Conservation (phyloP, 306 rosid species). For the Ziziphus jujuba region DNA sequence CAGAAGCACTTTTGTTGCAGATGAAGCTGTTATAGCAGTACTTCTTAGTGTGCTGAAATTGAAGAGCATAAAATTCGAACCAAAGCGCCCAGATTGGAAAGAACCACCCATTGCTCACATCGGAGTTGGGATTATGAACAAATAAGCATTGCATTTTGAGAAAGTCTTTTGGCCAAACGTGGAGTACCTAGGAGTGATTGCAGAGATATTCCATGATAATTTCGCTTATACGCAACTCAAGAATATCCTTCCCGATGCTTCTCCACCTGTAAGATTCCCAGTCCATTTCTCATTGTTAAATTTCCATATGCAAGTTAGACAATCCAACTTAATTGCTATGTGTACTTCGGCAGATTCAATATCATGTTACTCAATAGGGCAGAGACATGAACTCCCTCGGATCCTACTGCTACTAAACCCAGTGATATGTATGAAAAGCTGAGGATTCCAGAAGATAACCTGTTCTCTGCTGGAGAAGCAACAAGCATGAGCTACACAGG, state of each 20-base stretch:
- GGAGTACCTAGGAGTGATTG: conserved; percentile 95
- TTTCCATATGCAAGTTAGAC: background rate
- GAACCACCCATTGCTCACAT: conserved; percentile 83
- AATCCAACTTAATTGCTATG: background rate
- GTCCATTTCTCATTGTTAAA: background rate
- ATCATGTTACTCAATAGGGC: conserved; percentile 95
- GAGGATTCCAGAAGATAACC: conserved; percentile 87
- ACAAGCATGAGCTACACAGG: conserved; percentile 77
- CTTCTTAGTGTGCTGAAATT: conserved; percentile 95
- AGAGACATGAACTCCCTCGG: conserved; percentile 74
- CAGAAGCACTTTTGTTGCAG: conserved; percentile 78
- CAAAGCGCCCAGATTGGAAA: conserved; percentile 97
- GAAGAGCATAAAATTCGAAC: conserved; percentile 73
- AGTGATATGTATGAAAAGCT: conserved; percentile 87
- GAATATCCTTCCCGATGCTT: conserved; percentile 91
- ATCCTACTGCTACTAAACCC: conserved; percentile 81
- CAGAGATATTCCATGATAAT: conserved; percentile 82
- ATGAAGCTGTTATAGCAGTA: conserved; percentile 76
- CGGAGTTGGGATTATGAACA: conserved; percentile 90
- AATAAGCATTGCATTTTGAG: conserved; percentile 79
- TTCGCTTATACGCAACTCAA: conserved; percentile 80
- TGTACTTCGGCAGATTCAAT: conserved; percentile 62
- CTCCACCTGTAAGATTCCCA: conserved; percentile 72
- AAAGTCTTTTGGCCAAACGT: conserved; percentile 99
- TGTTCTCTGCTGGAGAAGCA: conserved; percentile 98